A percentile compares a stretch with the other conserved stretches of the same genome.
phyloP scores from a whole-genome alignment of 768 basidiomycete species.

The Lentinula raphanica region DNA sequence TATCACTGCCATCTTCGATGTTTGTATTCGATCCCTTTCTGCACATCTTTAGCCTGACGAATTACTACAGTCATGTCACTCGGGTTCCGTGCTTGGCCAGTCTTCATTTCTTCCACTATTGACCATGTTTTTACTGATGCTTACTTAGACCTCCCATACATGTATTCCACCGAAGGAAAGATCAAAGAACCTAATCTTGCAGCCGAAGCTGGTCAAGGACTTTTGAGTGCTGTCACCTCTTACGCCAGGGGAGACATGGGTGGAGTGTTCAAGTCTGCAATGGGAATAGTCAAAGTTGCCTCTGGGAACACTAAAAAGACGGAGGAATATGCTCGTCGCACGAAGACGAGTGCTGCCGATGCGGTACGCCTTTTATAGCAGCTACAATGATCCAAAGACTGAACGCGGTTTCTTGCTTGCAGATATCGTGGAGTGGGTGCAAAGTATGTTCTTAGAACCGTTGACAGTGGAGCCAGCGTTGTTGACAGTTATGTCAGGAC shows the following conservation, averaged over 20 bases:
- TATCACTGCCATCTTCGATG: conserved; percentile 78
- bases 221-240: conserved; percentile 71
- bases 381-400: no score
- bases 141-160: conserved; percentile 58
- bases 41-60: conserved; percentile 7
- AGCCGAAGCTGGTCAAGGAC: conserved; percentile 81
- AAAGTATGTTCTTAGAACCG: conserved; percentile 15
- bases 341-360: conserved; percentile 79
- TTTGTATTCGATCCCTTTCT: conserved; percentile 28
- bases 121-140: background rate
- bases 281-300: conserved; percentile 70
- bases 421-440: conserved; percentile 87
- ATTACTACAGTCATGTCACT: conserved; percentile 68
- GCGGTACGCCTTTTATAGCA: conserved; percentile 44
- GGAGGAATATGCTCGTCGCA: conserved; percentile 50
- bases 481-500: conserved; percentile 32
- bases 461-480: background rate
- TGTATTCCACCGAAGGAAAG: conserved; percentile 94
- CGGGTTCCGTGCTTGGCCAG: conserved; percentile 80
- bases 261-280: conserved; percentile 69
- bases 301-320: conserved; percentile 64
- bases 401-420: background rate
- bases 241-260: conserved; percentile 78
- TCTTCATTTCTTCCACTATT: background rate
- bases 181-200: conserved; percentile 91